Evolutionary conservation across 1,284 basidiomycete species (phyloP), one percentile per base, ranked within the genome.

Genomic region (Leccinum angustisporum): DNA sequence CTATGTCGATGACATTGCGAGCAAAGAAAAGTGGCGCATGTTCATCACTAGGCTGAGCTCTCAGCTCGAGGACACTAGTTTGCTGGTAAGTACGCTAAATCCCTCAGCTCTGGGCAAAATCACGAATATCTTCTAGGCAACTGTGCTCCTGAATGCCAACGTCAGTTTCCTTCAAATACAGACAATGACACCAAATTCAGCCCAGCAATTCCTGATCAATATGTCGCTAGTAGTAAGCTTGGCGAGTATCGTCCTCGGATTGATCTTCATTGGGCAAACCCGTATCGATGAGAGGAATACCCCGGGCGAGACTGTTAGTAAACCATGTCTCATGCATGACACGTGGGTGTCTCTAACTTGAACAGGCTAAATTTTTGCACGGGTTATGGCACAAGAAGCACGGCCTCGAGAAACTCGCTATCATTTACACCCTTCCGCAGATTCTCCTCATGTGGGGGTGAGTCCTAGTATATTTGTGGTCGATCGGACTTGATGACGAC

Each of bases 111-210:
- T 7, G 21, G 27, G 11, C 6, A 5, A 9, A 48, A 40, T 57
- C 3, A 61, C 2, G 16, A 31, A 11, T 27, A 14, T 27, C 2
- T 33, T 50, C 16, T 52, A 81, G 79, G 72, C 79, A 0, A 73
- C 78, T 2, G 79, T 80, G 5, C 72, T 81, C 14, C 61, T 81
- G 57, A 76, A 74, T 4, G 79, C 75, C 11, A 79, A 81, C 50
- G 77, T 80, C 2, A 73, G 70, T 0, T 77, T 81, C 43, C 72
- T 81, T 8, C 73, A 77, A 0, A 78, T 79, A 46, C 66, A 4
- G 18, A 1, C 72, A 9, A 59, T 62, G 0, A 43, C 16, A 11
- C 63, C 58, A 7, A 66, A 70, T n/a, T 67, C 72, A 4, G 57
- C 70, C 9, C 66, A 72, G 8, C 73, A 78, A 40, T 72, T 77